Evolutionary conservation across 805 yeast species (phyloP).

Genomic region (Metschnikowia cubensis): DNA sequence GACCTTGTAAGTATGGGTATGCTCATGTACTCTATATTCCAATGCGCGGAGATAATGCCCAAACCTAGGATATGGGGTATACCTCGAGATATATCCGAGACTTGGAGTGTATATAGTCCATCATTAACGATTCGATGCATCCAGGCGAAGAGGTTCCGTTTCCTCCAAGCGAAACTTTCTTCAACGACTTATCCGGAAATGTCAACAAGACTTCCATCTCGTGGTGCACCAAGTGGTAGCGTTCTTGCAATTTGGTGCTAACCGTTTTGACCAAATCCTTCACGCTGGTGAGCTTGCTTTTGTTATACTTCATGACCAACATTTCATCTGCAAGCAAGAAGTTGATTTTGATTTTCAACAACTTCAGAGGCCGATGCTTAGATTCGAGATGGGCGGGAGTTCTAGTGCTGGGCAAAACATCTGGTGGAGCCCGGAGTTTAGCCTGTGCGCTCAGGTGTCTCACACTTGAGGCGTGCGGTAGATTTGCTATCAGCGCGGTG

Average conservation of each 20-base stretch:
- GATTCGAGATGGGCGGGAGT: neutral
- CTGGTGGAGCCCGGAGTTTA: neutral
- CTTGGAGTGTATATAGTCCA: conserved; percentile 23
- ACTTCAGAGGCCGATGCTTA: neutral
- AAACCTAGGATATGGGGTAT: neutral
- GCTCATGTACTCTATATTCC: no score
- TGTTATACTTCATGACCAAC: conserved; percentile 15
- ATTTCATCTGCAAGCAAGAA: conserved; percentile 14
- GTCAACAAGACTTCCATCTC: conserved; percentile 8
- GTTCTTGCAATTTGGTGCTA: conserved; percentile 9
- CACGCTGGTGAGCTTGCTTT: conserved; percentile 12
- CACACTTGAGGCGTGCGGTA: neutral
- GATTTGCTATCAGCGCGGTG: neutral
- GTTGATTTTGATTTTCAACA: conserved; percentile 17
- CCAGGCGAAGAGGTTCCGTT: neutral
- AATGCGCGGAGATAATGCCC: neutral
- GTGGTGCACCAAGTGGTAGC: conserved; percentile 8
- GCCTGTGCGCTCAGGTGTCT: neutral
- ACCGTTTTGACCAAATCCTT: conserved; percentile 16
- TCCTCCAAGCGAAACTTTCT: conserved; percentile 9
- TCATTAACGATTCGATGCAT: conserved; percentile 13
- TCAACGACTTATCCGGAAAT: conserved; percentile 12
- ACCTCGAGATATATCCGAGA: conserved; percentile 23
- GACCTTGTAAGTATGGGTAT: no score
- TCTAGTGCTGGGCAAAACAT: neutral